Conservation (phyloP, 2,329 filamentous ascomycete species). For the Arachnomyces sp. region DNA sequence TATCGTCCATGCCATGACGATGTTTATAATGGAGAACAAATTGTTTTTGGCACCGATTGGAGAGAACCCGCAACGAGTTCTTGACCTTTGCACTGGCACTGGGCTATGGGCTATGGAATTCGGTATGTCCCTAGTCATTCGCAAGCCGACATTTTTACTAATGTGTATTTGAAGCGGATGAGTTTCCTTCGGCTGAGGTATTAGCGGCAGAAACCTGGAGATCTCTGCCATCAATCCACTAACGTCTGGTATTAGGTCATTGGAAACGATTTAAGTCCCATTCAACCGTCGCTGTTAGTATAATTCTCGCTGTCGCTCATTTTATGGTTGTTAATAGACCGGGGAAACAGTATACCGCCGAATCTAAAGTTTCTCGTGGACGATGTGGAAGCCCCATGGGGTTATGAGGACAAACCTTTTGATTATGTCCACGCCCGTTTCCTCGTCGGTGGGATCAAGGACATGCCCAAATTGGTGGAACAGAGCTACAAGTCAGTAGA, state of each 20-base stretch:
- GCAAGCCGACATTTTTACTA: background rate
- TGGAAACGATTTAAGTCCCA: conserved; percentile 10
- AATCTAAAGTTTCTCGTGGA: conserved; percentile 29
- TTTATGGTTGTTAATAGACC: background rate
- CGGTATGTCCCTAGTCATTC: conserved; percentile 1
- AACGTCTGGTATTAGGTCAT: conserved; percentile 6
- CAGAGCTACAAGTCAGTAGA: conserved; percentile 4
- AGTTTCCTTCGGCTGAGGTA: conserved; percentile 6
- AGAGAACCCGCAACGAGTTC: conserved; percentile 3
- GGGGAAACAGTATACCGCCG: conserved; percentile 24
- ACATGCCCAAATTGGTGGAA: conserved; percentile 16
- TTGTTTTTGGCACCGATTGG: conserved; percentile 9
- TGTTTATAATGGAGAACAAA: conserved; percentile 5
- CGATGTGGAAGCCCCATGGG: conserved; percentile 27
- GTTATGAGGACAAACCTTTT: conserved; percentile 20
- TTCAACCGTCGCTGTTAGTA: conserved; percentile 16
- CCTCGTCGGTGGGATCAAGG: conserved; percentile 23
- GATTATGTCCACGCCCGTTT: conserved; percentile 29
- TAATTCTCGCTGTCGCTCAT: conserved; percentile 28
- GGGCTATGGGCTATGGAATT: conserved; percentile 12
- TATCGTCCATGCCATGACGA: conserved; percentile 11
- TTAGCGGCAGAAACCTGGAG: background rate
- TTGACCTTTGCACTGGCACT: conserved; percentile 11
- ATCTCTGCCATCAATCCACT: background rate
- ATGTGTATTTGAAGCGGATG: conserved; percentile 4